phyloP scores from a whole-genome alignment of 129 eudicot genomes.

The Flaveria trinervia region DNA sequence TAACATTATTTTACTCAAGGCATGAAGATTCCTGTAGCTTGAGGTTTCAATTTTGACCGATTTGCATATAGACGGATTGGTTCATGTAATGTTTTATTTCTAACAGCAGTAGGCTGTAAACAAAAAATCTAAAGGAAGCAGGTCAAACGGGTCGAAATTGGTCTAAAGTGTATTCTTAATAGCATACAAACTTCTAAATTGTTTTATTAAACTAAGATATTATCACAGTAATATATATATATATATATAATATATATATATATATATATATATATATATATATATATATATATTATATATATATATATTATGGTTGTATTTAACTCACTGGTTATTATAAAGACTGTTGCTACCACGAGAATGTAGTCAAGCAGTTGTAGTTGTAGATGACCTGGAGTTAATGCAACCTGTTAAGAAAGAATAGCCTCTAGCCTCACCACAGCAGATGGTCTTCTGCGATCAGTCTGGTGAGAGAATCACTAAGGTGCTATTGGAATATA shows the following conservation, averaged over 20 bases:
- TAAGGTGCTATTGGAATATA: too few species aligned
- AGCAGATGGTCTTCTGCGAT: too few species aligned
- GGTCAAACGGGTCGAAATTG: neutral
- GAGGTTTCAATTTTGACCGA: neutral
- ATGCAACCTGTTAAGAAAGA: too few species aligned
- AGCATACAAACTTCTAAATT: neutral
- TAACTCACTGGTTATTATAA: neutral
- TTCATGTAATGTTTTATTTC: neutral
- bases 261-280: neutral
- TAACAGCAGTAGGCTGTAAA: neutral
- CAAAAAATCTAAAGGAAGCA: neutral
- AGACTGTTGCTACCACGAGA: too few species aligned
- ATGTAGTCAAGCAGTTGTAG: neutral
- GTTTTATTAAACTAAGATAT: neutral
- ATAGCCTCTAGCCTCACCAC: too few species aligned
- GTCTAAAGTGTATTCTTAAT: neutral
- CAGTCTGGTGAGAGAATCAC: too few species aligned
- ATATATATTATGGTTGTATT: neutral
- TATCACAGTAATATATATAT: neutral
- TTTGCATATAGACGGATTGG: neutral
- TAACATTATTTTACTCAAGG: neutral
- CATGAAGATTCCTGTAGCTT: neutral
- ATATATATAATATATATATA: too few species aligned
- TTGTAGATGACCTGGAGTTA: too few species aligned
- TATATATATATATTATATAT: neutral